Conservation (phyloP, 2,329 filamentous ascomycete genomes). For the Monosporascus sp. region DNA sequence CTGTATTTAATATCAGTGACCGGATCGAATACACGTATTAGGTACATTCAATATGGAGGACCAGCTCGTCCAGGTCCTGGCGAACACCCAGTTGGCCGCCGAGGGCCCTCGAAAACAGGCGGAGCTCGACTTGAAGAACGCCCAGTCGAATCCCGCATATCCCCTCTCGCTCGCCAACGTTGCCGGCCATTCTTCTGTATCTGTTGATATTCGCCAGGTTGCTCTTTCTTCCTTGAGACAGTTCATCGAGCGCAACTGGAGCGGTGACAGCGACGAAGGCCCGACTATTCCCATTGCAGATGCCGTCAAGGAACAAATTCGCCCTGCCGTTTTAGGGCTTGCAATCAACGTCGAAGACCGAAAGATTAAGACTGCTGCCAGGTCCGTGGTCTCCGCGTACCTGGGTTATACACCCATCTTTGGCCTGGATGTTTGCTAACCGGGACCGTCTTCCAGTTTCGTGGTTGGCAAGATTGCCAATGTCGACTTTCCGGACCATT, state of each 20-base stretch:
- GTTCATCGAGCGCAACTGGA: slow-evolving; percentile 85
- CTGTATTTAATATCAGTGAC: no score
- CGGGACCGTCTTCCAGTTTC: slow-evolving; percentile 38
- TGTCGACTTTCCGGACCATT: slow-evolving; percentile 88
- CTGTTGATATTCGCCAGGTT: slow-evolving; percentile 73
- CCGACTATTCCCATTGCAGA: slow-evolving; percentile 64
- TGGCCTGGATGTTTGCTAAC: neutral
- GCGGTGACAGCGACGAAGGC: slow-evolving; percentile 64
- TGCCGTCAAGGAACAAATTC: slow-evolving; percentile 66
- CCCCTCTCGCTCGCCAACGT: slow-evolving; percentile 76
- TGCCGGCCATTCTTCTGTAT: slow-evolving; percentile 68
- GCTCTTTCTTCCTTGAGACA: slow-evolving; percentile 75
- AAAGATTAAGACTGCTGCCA: slow-evolving; percentile 84
- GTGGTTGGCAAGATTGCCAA: slow-evolving; percentile 91
- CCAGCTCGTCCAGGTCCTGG: slow-evolving; percentile 81
- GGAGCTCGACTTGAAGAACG: slow-evolving; percentile 72
- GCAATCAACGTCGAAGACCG: slow-evolving; percentile 73
- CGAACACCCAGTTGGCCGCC: slow-evolving; percentile 74
- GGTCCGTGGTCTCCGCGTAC: slow-evolving; percentile 45
- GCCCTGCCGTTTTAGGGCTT: slow-evolving; percentile 69
- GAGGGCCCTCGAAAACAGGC: slow-evolving; percentile 78
- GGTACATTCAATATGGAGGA: slow-evolving; percentile 68
- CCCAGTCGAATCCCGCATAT: slow-evolving; percentile 66
- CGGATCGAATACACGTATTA: neutral
- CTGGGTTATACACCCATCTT: neutral